Base-by-base conservation (phyloP, 2,329 filamentous ascomycete species). In the Venturia nashicola region DNA sequence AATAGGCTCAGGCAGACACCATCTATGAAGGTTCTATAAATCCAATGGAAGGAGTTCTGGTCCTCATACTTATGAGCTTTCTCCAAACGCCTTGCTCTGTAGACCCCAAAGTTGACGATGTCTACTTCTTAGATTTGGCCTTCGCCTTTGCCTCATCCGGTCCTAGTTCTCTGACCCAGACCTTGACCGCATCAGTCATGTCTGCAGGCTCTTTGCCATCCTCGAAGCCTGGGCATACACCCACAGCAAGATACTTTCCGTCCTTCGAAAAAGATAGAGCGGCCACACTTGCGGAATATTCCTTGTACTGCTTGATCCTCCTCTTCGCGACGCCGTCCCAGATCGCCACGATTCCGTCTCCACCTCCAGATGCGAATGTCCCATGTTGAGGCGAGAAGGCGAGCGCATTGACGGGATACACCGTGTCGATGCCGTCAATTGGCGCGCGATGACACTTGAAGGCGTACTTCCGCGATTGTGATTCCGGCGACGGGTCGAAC, bases 401-500 rank as follows among this genome's bases (percentile, higher is more conserved):
- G 8, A 97, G 82, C 2, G 91, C 88, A 72, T 97, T 94, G 68
- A 97, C 92, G 0, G 92, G 92, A 71, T 92, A 96, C 3, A 97
- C 90, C 5, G 96, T 82, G 70, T 96, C 92, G 36, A 82, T 85
- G 61, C 85, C 85, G 48, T 86, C 82, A 1, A 84, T 76, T 11
- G 80, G 81, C 74, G 96, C 90, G 5, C 94, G 85, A 76, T 99
- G 94, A 76, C 94, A 99, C 76, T 99, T 99, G 84, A 99, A 99
- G 16, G 94, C 94, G 74, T 97, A 99, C 75, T 97, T 97, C 68
- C 92, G 85, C 46, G 89, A 88, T 77, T 97, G 92, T 4, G 89
- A 92, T 74, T 93, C 89, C 51, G 86, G 80, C 5, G 86, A 90
- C 18, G 94, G 90, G 72, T 97, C 94, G 73, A 99, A 97, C 90